phyloP scores from a whole-genome alignment of 345 rosid genomes.

The Turritis glabra region DNA sequence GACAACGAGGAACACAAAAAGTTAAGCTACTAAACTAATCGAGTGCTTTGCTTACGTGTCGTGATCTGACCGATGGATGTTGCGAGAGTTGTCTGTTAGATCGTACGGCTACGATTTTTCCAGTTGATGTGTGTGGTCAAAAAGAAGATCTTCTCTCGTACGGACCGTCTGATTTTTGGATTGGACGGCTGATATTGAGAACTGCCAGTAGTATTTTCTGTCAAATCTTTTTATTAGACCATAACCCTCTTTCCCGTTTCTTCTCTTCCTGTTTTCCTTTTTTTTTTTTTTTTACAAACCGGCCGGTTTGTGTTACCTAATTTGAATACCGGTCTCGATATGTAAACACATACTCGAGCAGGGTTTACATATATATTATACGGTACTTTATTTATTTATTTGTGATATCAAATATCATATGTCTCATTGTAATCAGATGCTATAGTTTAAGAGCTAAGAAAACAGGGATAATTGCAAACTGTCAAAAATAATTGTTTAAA shows the following conservation, averaged over 20 bases:
- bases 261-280: constrained; percentile 28
- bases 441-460: neutral
- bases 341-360: neutral
- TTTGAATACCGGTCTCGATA: neutral
- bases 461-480: neutral
- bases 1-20: constrained; percentile 27
- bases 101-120: constrained; percentile 39
- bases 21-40: neutral
- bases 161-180: constrained; percentile 42
- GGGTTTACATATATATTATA: neutral
- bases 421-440: neutral
- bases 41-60: constrained; percentile 35
- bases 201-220: constrained; percentile 20
- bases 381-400: neutral
- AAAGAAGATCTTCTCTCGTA: constrained; percentile 43
- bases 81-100: constrained; percentile 8
- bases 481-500: neutral
- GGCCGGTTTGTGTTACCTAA: neutral
- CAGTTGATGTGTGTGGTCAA: constrained; percentile 37
- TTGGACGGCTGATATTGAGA: constrained; percentile 41
- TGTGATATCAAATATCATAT: neutral
- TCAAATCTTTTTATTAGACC: constrained; percentile 24
- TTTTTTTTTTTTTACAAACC: constrained; percentile 1
- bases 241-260: constrained; percentile 37
- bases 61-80: neutral